A percentile compares a stretch with the other conserved stretches of the same genome.
These are phyloP conservation scores for Annulohypoxylon truncatum DNA, from an alignment of 2,329 filamentous ascomycete species.

Conservation along the genomic window DNA sequence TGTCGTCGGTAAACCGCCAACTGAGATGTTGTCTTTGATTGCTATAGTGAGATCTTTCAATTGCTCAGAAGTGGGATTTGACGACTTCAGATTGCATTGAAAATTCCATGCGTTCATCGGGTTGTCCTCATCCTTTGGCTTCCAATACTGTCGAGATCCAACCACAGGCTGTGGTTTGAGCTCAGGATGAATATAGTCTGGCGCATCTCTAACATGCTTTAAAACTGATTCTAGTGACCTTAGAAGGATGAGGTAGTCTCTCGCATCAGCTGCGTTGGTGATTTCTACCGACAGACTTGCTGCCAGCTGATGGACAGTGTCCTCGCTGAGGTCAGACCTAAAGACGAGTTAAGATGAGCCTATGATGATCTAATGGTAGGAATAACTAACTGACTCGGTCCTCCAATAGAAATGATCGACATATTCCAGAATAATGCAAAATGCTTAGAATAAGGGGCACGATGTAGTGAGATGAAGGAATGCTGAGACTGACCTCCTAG, in stretches of 20 bases:
- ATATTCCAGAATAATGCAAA: neutral
- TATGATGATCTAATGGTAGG: neutral
- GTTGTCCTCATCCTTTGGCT: constrained; percentile 42
- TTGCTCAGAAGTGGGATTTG: constrained; percentile 16
- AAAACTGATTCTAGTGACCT: constrained; percentile 47
- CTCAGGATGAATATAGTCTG: constrained; percentile 46
- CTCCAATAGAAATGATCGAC: neutral
- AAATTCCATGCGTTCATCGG: constrained; percentile 53
- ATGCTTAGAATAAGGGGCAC: neutral
- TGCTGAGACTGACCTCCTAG: neutral
- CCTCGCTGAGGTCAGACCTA: neutral
- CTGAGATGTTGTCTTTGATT: constrained; percentile 40
- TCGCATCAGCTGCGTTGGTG: constrained; percentile 30
- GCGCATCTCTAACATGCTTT: constrained; percentile 39
- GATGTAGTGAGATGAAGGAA: neutral
- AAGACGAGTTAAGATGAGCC: neutral
- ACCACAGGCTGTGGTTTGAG: constrained; percentile 42
- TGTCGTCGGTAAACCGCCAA: constrained; percentile 37
- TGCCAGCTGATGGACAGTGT: neutral
- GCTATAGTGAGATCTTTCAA: constrained; percentile 33
- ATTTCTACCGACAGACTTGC: neutral
- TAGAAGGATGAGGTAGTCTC: constrained; percentile 47
- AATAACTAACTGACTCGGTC: neutral
- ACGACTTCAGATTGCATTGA: constrained; percentile 45
- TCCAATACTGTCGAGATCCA: constrained; percentile 35